Conservation (phyloP, 768 basidiomycete genomes). For the Lactifluus piperatus region DNA sequence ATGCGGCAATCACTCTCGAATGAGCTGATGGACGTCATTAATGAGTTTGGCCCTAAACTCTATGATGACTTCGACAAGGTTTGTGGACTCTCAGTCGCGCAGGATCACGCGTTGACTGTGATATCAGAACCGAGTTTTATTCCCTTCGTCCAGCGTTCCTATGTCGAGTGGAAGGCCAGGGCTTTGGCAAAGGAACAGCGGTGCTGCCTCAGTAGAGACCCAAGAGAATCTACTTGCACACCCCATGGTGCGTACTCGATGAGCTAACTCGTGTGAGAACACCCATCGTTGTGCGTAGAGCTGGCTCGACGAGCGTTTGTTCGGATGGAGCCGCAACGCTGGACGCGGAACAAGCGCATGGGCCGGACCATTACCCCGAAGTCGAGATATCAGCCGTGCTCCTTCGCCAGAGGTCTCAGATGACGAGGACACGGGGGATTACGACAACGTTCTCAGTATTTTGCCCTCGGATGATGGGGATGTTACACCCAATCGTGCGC, state of each 20-base stretch:
- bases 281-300: constrained; percentile 31
- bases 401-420: constrained; percentile 72
- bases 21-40: constrained; percentile 74
- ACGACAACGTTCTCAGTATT: constrained; percentile 77
- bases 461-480: constrained; percentile 44
- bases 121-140: constrained; percentile 45
- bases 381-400: constrained; percentile 52
- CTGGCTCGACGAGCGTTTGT: constrained; percentile 88
- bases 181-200: constrained; percentile 66
- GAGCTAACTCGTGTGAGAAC: background rate
- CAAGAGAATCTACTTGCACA: constrained; percentile 80
- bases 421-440: constrained; percentile 84
- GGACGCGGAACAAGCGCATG: constrained; percentile 78
- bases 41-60: constrained; percentile 80
- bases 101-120: background rate
- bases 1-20: constrained; percentile 68
- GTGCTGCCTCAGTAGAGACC: constrained; percentile 66
- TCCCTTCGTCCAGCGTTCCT: constrained; percentile 73
- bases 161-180: constrained; percentile 66
- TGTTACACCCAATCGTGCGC: constrained; percentile 27
- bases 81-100: constrained; percentile 14
- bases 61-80: constrained; percentile 85
- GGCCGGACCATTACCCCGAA: constrained; percentile 46
- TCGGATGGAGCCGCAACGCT: constrained; percentile 80
- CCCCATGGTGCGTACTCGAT: constrained; percentile 58